phyloP scores from a whole-genome alignment of 768 basidiomycete species.

The Hericium coralloides region DNA sequence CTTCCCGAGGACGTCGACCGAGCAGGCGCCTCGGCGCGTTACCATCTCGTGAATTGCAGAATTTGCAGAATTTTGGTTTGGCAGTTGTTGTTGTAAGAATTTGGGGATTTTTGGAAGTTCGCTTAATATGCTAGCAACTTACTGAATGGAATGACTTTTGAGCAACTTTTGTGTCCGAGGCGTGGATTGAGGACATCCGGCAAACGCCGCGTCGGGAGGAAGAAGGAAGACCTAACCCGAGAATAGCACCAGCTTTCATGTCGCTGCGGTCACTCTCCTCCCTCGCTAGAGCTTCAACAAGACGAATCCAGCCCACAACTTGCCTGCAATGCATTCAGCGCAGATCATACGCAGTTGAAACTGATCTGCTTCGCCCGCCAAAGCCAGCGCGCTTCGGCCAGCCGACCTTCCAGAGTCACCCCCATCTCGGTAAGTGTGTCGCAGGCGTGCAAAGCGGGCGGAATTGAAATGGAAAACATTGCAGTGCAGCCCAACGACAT shows the following conservation, averaged over 20 bases:
- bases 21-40: too few relatives aligned
- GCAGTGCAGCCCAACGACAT: constrained; percentile 27
- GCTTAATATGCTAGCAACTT: not conserved
- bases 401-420: constrained; percentile 32
- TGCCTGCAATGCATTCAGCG: not conserved
- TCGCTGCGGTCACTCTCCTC: not conserved
- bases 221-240: not conserved
- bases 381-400: constrained; percentile 37
- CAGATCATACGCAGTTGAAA: not conserved
- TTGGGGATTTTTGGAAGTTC: not conserved
- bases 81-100: too few relatives aligned
- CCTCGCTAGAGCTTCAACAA: not conserved
- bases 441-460: not conserved
- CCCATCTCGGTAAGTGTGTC: constrained; percentile 27
- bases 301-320: not conserved
- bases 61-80: too few relatives aligned
- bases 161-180: not conserved
- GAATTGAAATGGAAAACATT: not conserved
- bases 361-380: not conserved
- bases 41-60: too few relatives aligned
- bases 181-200: too few relatives aligned
- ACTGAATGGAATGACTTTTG: not conserved
- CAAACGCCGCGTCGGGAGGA: too few relatives aligned
- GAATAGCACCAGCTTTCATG: not conserved
- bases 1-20: too few relatives aligned